Evolutionary conservation across 345 rosid species (phyloP), one percentile per base, ranked within the genome.

Genomic region (Gossypium bickii): DNA sequence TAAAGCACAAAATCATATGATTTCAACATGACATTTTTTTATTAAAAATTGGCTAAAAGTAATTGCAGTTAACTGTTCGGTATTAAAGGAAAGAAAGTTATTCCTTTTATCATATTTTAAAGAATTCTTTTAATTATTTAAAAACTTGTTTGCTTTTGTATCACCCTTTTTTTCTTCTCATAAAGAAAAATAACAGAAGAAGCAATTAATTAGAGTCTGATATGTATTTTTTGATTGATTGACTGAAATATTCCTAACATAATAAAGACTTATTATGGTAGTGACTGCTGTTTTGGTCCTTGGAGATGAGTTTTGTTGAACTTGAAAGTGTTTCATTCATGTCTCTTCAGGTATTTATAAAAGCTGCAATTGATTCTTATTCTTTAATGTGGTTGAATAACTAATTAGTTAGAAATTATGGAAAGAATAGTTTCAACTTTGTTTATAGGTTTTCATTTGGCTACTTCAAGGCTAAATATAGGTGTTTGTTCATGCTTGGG

Each of bases 61-160:
- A 70, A 70, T 44, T 29, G n/a, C 61, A 70, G 73, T 52, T 51
- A 68, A 49, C 12, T 69, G 73, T 69, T 69, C 1, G 16, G 38
- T 16, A 29, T 51, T 9, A 20, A 51, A 29, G 60, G 25, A 70
- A 70, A 70, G 10, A 29, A 52, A 70, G 43, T 17, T 22, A 17
- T 52, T 51, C 17, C 60, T 70, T 69, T 52, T 27, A 69, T 51
- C 41, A 48, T 22, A 20, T 56, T 9, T 1, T 56, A n/a, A 56
- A 56, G 60, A 56, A n/a, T 56, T 47, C 1, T 67, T 47, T 25
- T 16, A 51, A 8, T 48, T 48, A 2, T 67, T 67, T 22, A 7
- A 67, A 62, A 47, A 3, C 12, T 25, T 16, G 15, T 27, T 51
- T 27, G 9, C 3, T 2, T 7, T 48, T 67, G 18, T 47, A 56